A percentile compares a stretch with the other conserved stretches of the same genome.
These are phyloP conservation scores for Colletotrichum echinochloae DNA, from an alignment of 2,329 filamentous ascomycete species.

Conservation along the genomic window DNA sequence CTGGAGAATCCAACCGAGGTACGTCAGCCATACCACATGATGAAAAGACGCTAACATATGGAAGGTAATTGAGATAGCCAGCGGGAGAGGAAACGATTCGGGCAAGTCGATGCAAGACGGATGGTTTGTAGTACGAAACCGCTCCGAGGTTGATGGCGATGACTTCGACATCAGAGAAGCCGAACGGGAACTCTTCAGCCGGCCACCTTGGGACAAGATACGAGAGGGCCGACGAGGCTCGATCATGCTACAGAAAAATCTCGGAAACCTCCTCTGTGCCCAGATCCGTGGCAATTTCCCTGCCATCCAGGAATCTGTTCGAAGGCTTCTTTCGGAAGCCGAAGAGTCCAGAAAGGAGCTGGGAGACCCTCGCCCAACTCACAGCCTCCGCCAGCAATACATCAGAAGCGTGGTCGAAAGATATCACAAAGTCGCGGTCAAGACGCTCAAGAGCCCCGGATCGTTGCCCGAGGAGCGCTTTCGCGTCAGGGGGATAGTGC, in stretches of 20 bases:
- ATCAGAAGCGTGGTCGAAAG: slow-evolving; percentile 43
- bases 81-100: slow-evolving; percentile 18
- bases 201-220: slow-evolving; percentile 47
- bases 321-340: slow-evolving; percentile 40
- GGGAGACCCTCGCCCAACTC: slow-evolving; percentile 45
- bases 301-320: slow-evolving; percentile 44
- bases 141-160: slow-evolving; percentile 42
- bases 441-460: slow-evolving; percentile 46
- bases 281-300: slow-evolving; percentile 52
- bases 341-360: slow-evolving; percentile 39
- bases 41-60: neutral
- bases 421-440: slow-evolving; percentile 42
- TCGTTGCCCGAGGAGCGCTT: slow-evolving; percentile 38
- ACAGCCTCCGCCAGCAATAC: slow-evolving; percentile 45
- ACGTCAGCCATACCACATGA: neutral
- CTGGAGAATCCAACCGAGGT: slow-evolving; percentile 42
- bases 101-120: slow-evolving; percentile 41
- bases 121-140: slow-evolving; percentile 55
- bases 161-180: slow-evolving; percentile 45
- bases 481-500: slow-evolving; percentile 46
- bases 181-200: slow-evolving; percentile 47
- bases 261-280: slow-evolving; percentile 49
- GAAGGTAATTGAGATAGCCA: slow-evolving; percentile 35
- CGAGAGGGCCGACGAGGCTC: slow-evolving; percentile 46
- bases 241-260: slow-evolving; percentile 46